Base-by-base conservation (phyloP, 2,329 filamentous ascomycete genomes). In the Tolypocladium cylindrosporum region DNA sequence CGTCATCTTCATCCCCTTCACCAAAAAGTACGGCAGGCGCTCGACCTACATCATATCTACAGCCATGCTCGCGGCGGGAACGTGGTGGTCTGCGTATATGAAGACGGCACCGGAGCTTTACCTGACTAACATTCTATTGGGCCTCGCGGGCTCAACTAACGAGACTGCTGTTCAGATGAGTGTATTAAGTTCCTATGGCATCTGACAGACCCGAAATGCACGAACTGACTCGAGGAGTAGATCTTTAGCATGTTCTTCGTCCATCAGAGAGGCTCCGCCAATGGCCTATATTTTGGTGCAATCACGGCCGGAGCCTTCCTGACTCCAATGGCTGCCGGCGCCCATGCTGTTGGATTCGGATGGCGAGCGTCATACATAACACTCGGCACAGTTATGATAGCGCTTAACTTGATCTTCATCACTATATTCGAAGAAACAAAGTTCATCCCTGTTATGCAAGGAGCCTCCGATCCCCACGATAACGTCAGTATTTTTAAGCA, bases 161-260 rank as follows among this genome's bases (percentile, higher is more conserved):
- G 73, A 75, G 50, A 69, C 71, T 0, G 67, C 71, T 19, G 69
- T 67, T 0, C 71, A 74, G 50, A 74, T 76, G 61, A 76, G 71
- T 0, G 68, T 69, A 11, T 59, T 63, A 50, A 6, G 1, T 13
- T 3, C n/a, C 31, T 50, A 31, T 14, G 11, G 48, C 16, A 10
- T 2, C 5, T 36, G 11, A n/a, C n/a, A 69, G 68, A 69, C 68
- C 36, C 60, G 64, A 0, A 69, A 72, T 54, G 0, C 31, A 34
- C 31, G 31, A 34, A 34, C 31, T 34, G 31, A 34, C 31, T 34
- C 31, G 31, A 34, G 31, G 31, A 34, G 31, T 34, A 34, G 31
- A 34, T 34, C 31, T 34, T 34, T 34, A 34, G 31, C 31, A 34
- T 34, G 31, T 71, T 71, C 58, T 70, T 71, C 19, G 59, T 70